These are phyloP conservation scores for Lentinula guzmanii DNA, from an alignment of 768 basidiomycete species.

Conservation along the genomic window DNA sequence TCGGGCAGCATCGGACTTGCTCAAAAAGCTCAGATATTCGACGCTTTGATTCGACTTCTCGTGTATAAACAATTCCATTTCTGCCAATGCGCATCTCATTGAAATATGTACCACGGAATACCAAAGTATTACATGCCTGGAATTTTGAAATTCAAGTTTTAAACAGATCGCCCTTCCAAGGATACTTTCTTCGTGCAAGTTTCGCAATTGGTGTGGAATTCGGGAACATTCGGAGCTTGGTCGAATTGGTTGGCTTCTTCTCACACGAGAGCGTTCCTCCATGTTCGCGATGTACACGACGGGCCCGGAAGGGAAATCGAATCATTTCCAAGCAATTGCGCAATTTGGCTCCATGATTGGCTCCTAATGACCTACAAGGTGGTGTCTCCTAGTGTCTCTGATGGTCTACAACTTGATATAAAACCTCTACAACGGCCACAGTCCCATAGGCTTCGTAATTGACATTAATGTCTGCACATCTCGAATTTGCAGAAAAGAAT, in stretches of 20 bases:
- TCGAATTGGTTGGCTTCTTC: neutral
- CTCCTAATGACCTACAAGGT: neutral
- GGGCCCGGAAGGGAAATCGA: neutral
- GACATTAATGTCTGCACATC: neutral
- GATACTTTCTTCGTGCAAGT: no score
- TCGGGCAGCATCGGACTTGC: no score
- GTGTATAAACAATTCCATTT: no score
- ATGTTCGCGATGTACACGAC: neutral
- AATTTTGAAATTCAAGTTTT: no score
- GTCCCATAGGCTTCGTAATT: neutral
- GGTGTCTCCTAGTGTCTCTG: no score
- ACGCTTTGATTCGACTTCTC: no score
- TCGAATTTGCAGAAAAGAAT: conserved; percentile 28
- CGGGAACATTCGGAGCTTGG: neutral
- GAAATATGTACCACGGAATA: no score
- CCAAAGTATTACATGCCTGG: no score
- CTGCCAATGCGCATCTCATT: neutral
- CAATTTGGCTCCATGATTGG: neutral
- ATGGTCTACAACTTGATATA: neutral
- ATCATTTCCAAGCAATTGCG: neutral
- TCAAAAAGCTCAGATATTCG: no score
- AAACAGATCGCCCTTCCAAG: no score
- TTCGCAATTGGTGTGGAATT: neutral
- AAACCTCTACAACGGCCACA: neutral
- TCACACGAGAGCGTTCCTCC: neutral